A percentile compares a stretch with the other conserved stretches of the same genome.
Conservation (phyloP, 2,329 filamentous ascomycete species). For the Aspergillus sergii region DNA sequence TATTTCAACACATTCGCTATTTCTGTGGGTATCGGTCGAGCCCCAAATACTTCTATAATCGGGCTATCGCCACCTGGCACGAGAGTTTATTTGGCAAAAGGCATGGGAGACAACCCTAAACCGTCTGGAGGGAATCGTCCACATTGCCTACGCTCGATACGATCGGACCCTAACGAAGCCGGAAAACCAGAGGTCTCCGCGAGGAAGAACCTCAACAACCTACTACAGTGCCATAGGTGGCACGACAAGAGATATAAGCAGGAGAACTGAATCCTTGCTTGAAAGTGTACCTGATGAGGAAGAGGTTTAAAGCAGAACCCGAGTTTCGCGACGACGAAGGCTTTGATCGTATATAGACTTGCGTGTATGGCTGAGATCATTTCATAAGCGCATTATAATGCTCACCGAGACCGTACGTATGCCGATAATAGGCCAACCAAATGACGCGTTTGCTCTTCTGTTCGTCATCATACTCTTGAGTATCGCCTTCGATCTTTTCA, state of each 20-base stretch:
- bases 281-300: background rate
- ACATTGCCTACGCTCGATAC: background rate
- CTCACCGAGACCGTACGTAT: conserved; percentile 91
- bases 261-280: background rate
- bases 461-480: conserved; percentile 40
- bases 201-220: background rate
- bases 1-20: background rate
- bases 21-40: background rate
- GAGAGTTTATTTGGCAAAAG: background rate
- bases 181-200: background rate
- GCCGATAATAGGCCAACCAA: conserved; percentile 94
- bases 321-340: background rate
- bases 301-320: background rate
- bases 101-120: background rate
- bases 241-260: background rate
- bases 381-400: conserved; percentile 89
- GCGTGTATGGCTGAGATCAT: conserved; percentile 20
- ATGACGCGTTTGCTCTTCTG: conserved; percentile 58
- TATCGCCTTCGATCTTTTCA: conserved; percentile 67
- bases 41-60: background rate
- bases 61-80: background rate
- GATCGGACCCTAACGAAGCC: background rate
- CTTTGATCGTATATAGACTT: conserved; percentile 17
- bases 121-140: background rate
- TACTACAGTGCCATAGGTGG: background rate